Evolutionary conservation across 176 grass and related monocot species (phyloP), one percentile per base, ranked within the genome.

Genomic region (Carex kokanica): DNA sequence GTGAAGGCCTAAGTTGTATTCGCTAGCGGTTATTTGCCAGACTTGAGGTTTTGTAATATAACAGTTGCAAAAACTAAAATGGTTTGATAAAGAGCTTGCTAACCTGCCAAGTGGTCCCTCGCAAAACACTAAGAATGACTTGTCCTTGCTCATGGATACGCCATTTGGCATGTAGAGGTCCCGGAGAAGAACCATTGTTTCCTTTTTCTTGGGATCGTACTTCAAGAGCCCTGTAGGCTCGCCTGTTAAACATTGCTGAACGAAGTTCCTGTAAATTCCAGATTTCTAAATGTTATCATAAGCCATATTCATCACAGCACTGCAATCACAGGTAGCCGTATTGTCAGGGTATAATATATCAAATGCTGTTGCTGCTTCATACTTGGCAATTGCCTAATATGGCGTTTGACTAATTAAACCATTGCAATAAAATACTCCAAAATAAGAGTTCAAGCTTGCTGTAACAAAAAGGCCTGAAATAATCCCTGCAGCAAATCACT

Each of bases 191-290:
- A 97, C 92, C 18, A 85, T 94, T 3, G 92, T 91, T 88, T 97
- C 87, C 86, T 93, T 93, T 74, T 83, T 92, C 10, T 83, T 62
- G 0, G 88, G 81, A 51, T 91, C 49, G 18, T 97, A 97, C 79
- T 94, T 97, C 58, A 97, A 74, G 21, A 97, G 88, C 61, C 95
- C 95, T 14, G 95, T 92, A 56, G 95, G 90, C 60, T 97, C 92
- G 41, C 83, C 90, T 0, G 95, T 80, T 63, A 93, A 93, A 64
- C 88, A 73, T 47, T 92, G 74, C 72, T 98, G 92, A 83, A 98
- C 73, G 47, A 94, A 98, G 69, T 98, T 88, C 92, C 92, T 98
- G 85, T 34, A 88, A 64, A n/a, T n/a, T n/a, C n/a, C n/a, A 40
- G 82, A 74, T 51, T 74, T 51, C 20, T 40, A 20, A 73, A 49